Evolutionary conservation across 2,329 filamentous ascomycete genomes (phyloP).

Genomic region (Colletotrichum somersetense): DNA sequence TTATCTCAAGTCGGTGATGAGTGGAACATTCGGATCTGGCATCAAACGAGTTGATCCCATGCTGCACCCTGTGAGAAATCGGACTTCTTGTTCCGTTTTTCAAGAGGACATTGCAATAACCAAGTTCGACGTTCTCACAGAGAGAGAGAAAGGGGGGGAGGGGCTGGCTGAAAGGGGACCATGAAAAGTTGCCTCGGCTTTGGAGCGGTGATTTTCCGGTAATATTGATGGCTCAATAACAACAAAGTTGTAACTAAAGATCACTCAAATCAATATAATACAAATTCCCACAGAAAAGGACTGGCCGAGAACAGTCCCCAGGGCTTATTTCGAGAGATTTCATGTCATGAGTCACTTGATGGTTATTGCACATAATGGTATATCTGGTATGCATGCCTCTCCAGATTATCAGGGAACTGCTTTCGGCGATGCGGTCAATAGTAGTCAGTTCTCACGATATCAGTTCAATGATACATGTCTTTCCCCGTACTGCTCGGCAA

Average conservation of each 20-base stretch:
- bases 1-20: not conserved
- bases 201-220: not conserved
- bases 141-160: not conserved
- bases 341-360: not conserved
- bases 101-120: not conserved
- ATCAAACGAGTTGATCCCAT: not conserved
- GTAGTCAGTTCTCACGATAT: not conserved
- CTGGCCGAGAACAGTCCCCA: too few species aligned
- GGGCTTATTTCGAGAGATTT: too few species aligned
- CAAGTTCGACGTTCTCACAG: not conserved
- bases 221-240: not conserved
- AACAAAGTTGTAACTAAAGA: not conserved
- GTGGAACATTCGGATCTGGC: not conserved
- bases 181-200: not conserved
- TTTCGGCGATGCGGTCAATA: not conserved
- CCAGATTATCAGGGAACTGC: not conserved
- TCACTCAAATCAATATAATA: too few species aligned
- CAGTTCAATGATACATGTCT: slow-evolving; percentile 48
- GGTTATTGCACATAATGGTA: not conserved
- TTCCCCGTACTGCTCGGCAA: slow-evolving; percentile 71
- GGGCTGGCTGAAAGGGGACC: not conserved
- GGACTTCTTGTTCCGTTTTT: too few species aligned
- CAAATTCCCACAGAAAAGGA: too few species aligned
- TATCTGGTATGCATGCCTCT: not conserved
- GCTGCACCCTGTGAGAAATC: not conserved